phyloP scores from a whole-genome alignment of 495 filamentous ascomycete genomes.

The Jackrogersella minutella region DNA sequence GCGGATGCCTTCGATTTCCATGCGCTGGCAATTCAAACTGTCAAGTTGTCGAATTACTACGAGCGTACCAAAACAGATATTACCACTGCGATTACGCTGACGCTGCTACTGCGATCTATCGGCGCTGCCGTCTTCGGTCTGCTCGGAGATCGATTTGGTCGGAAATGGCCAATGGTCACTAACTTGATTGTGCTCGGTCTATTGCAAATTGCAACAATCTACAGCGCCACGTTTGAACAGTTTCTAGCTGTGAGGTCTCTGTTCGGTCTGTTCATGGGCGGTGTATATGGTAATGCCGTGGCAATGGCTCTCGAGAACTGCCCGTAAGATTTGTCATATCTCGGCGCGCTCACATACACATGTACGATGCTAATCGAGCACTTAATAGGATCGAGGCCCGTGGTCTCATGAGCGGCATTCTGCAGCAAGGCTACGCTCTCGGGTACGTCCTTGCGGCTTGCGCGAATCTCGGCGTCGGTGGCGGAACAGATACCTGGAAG shows the following conservation, averaged over 20 bases:
- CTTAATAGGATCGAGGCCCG: constrained; percentile 60
- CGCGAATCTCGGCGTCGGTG: constrained; percentile 72
- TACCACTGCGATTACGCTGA: constrained; percentile 76
- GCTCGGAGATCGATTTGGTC: constrained; percentile 75
- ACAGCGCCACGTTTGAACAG: constrained; percentile 68
- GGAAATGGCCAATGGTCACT: constrained; percentile 81
- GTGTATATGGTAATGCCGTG: constrained; percentile 82
- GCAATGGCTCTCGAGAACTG: constrained; percentile 83
- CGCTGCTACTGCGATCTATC: constrained; percentile 72
- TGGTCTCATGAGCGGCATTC: constrained; percentile 78
- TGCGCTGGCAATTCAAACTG: constrained; percentile 73
- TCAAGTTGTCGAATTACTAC: constrained; percentile 74
- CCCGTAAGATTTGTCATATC: constrained; percentile 52
- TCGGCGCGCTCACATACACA: not conserved
- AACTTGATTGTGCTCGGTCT: constrained; percentile 71
- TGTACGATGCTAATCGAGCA: constrained; percentile 19
- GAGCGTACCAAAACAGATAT: constrained; percentile 70
- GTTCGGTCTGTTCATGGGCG: constrained; percentile 86
- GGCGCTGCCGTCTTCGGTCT: constrained; percentile 77
- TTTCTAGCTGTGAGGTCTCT: constrained; percentile 74
- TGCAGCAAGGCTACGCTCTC: constrained; percentile 80
- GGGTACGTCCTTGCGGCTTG: constrained; percentile 78
- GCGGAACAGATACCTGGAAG: constrained; percentile 65
- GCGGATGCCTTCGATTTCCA: constrained; percentile 82
- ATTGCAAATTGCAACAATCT: constrained; percentile 78